Evolutionary conservation across 805 yeast genomes (phyloP).

Genomic region (Yarrowia alimentaria): DNA sequence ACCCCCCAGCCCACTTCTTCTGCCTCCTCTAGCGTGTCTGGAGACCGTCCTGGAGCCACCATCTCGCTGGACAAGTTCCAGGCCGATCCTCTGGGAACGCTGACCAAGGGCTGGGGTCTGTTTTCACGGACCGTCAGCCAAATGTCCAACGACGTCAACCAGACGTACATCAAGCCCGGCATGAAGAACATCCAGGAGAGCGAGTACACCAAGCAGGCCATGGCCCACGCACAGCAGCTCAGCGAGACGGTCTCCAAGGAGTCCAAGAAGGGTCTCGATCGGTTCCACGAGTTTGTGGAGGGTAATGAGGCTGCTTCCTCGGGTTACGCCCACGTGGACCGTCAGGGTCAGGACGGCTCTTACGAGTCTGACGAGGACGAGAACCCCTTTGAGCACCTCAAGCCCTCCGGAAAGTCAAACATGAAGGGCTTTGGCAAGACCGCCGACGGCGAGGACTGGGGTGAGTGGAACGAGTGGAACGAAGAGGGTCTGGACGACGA

Average conservation of each 20-base stretch:
- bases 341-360: conserved; percentile 43
- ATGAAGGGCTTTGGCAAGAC: conserved; percentile 46
- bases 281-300: conserved; percentile 56
- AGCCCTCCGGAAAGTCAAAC: conserved; percentile 59
- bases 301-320: conserved; percentile 42
- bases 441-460: conserved; percentile 35
- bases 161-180: conserved; percentile 87
- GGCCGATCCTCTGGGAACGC: conserved; percentile 86
- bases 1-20: conserved; percentile 27
- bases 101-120: conserved; percentile 90
- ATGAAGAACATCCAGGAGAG: conserved; percentile 74
- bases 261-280: conserved; percentile 68
- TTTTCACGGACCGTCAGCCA: conserved; percentile 82
- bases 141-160: conserved; percentile 81
- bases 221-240: conserved; percentile 92
- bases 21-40: conserved; percentile 14
- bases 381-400: conserved; percentile 66
- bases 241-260: conserved; percentile 93
- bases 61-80: conserved; percentile 38
- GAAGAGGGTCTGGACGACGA: conserved; percentile 14
- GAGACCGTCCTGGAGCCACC: conserved; percentile 24
- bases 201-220: conserved; percentile 78
- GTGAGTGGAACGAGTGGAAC: conserved; percentile 33
- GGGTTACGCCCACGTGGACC: conserved; percentile 37
- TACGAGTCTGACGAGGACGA: conserved; percentile 47